Evolutionary conservation across 768 basidiomycete species (phyloP).

Genomic region (Leccinum rimulosum): DNA sequence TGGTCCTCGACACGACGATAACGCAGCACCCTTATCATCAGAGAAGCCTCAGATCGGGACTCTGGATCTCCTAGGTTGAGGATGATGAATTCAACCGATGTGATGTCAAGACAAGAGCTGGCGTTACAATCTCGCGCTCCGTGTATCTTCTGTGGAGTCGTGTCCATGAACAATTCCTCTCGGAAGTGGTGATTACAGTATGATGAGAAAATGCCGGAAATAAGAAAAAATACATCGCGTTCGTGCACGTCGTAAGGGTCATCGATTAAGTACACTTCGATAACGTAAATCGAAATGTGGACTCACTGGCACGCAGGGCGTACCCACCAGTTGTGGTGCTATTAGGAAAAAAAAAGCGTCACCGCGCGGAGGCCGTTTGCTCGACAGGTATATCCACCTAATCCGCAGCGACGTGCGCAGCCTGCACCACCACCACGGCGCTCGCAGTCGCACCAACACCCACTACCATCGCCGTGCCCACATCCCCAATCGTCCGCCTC

Average conservation of each 20-base stretch:
- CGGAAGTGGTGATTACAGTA: background rate
- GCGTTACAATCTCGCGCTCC: too few species aligned
- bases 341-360: background rate
- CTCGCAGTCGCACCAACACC: constrained; percentile 52
- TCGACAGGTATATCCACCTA: background rate
- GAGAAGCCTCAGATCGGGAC: background rate
- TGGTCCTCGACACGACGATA: background rate
- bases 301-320: too few species aligned
- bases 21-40: background rate
- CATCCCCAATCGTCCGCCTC: constrained; percentile 82
- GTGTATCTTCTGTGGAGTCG: background rate
- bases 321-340: background rate
- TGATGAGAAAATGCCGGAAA: background rate
- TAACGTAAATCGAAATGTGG: background rate
- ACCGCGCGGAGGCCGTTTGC: background rate
- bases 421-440: constrained; percentile 73
- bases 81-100: too few species aligned
- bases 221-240: background rate
- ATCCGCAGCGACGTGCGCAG: constrained; percentile 33
- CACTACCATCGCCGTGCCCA: constrained; percentile 76
- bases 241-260: background rate
- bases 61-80: background rate
- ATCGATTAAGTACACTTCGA: background rate
- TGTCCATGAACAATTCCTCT: background rate
- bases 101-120: too few species aligned